Evolutionary conservation across 257 asterid species (phyloP).

Genomic region (Plantago ovata): DNA sequence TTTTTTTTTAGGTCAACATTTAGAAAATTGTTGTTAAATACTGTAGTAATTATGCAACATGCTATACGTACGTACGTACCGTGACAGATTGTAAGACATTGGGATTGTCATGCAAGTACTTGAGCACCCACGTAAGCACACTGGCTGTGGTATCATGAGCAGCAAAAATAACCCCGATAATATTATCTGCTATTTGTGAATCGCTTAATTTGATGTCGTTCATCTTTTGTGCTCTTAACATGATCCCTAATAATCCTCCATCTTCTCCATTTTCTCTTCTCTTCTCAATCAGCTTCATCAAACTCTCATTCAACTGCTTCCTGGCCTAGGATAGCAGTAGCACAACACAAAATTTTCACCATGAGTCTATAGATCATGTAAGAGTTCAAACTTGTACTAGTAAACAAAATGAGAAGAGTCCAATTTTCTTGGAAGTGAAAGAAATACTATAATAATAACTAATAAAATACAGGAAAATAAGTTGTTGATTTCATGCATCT

Average conservation of each 20-base stretch:
- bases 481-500: not conserved
- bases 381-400: not conserved
- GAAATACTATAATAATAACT: too few relatives aligned
- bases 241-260: slow-evolving; percentile 46
- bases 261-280: slow-evolving; percentile 32
- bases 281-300: slow-evolving; percentile 43
- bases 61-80: too few relatives aligned
- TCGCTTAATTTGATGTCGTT: slow-evolving; percentile 36
- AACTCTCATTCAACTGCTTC: slow-evolving; percentile 33
- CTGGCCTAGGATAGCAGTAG: slow-evolving; percentile 56
- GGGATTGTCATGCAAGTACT: slow-evolving; percentile 55
- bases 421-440: not conserved
- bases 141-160: slow-evolving; percentile 80
- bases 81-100: slow-evolving; percentile 35
- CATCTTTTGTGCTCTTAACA: slow-evolving; percentile 36
- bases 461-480: not conserved
- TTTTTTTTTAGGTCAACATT: too few relatives aligned
- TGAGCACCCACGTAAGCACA: slow-evolving; percentile 65
- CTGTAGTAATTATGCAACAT: too few relatives aligned
- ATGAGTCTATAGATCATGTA: not conserved
- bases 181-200: slow-evolving; percentile 61
- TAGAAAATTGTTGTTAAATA: too few relatives aligned
- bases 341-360: not conserved
- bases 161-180: slow-evolving; percentile 68
- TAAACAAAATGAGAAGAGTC: slow-evolving; percentile 4